Conservation (phyloP, 371 early-diverging fungal species). For the Syncephalis fuscata region DNA sequence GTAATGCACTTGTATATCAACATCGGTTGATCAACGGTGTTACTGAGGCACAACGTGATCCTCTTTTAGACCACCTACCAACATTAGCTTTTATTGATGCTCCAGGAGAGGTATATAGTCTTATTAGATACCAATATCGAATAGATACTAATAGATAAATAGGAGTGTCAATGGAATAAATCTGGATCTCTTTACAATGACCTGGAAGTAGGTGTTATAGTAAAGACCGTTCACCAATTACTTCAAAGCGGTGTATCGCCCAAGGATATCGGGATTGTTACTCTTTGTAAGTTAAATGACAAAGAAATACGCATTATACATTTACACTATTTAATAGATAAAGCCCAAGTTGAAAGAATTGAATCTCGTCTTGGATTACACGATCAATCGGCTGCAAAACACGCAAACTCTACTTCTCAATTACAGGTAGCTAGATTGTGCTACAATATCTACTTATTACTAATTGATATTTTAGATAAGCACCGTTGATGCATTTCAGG, state of each 20-base stretch:
- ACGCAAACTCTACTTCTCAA: slow-evolving; percentile 12
- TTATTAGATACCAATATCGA: not conserved
- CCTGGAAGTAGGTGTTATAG: slow-evolving; percentile 23
- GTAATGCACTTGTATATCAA: slow-evolving; percentile 58
- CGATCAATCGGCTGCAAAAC: not conserved
- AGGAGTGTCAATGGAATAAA: slow-evolving; percentile 16
- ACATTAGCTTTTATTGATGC: slow-evolving; percentile 46
- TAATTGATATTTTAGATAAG: slow-evolving; percentile 19
- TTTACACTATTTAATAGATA: slow-evolving; percentile 17
- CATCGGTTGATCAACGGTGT: slow-evolving; percentile 35
- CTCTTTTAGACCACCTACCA: slow-evolving; percentile 31
- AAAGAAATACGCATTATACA: not conserved
- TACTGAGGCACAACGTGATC: slow-evolving; percentile 15
- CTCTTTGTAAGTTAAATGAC: slow-evolving; percentile 28
- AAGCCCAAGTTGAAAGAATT: slow-evolving; percentile 30
- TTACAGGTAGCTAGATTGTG: not conserved
- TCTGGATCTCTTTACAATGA: slow-evolving; percentile 25
- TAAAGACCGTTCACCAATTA: slow-evolving; percentile 16
- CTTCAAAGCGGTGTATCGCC: slow-evolving; percentile 12
- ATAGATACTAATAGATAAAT: not conserved
- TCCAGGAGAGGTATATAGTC: slow-evolving; percentile 13
- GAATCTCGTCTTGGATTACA: slow-evolving; percentile 13
- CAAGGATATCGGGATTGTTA: slow-evolving; percentile 34
- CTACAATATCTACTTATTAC: not conserved
- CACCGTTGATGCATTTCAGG: slow-evolving; percentile 66